Conservation (phyloP, 148 eudicot genomes). For the Silene uniflora region DNA sequence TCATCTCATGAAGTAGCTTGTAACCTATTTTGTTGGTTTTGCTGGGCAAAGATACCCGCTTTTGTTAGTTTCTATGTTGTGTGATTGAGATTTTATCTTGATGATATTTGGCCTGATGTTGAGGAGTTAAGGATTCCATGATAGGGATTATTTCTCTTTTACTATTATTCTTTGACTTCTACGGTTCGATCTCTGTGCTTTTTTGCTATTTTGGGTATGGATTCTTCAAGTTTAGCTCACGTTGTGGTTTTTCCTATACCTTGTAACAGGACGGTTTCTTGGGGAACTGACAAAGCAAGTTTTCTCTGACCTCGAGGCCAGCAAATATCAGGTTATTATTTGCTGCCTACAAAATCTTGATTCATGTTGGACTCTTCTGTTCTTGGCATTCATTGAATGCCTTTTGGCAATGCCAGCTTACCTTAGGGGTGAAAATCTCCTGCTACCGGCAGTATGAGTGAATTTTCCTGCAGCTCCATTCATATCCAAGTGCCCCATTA, state of each 20-base stretch:
- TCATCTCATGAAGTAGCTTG: neutral
- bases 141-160: neutral
- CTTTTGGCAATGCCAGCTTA: neutral
- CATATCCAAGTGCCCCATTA: neutral
- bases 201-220: neutral
- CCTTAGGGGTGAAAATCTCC: neutral
- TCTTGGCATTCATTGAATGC: neutral
- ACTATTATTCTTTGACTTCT: neutral
- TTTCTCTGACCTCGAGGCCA: conserved; percentile 76
- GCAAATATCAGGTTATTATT: conserved; percentile 87
- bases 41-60: neutral
- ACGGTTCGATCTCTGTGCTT: neutral
- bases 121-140: neutral
- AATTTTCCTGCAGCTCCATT: neutral
- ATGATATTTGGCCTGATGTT: neutral
- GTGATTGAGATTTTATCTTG: neutral
- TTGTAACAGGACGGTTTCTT: conserved; percentile 82
- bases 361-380: neutral
- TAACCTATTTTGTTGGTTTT: neutral
- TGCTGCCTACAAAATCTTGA: neutral
- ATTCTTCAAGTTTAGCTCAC: neutral
- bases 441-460: no score
- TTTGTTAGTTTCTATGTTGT: neutral
- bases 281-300: conserved; percentile 98
- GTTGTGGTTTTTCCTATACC: conserved; percentile 1